Evolutionary conservation across 202 grass and related monocot species (phyloP).

Genomic region (Cymbopogon flexuosus): DNA sequence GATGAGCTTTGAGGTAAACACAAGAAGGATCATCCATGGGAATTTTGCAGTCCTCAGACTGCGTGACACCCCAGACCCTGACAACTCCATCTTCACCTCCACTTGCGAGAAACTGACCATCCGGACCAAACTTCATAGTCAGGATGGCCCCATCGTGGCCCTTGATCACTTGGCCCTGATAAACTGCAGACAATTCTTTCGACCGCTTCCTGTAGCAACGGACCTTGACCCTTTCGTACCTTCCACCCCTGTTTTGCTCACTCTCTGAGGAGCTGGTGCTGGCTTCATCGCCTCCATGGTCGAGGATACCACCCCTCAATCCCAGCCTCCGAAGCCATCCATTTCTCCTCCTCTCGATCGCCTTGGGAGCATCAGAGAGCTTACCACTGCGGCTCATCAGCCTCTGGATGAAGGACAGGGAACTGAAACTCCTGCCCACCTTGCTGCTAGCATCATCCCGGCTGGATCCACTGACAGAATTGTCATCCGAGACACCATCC

Average conservation of each 20-base stretch:
- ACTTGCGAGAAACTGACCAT: conserved; percentile 68
- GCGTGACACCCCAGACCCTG: conserved; percentile 53
- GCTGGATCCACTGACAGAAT: conserved; percentile 50
- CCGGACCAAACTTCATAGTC: conserved; percentile 74
- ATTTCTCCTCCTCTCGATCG: conserved; percentile 44
- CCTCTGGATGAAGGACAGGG: conserved; percentile 53
- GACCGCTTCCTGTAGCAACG: conserved; percentile 51
- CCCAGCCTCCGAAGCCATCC: conserved; percentile 71
- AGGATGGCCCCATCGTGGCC: conserved; percentile 75
- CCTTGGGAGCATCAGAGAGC: conserved; percentile 23
- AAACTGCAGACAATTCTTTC: conserved; percentile 76
- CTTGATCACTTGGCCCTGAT: conserved; percentile 61
- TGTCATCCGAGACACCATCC: conserved; percentile 53
- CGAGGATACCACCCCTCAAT: conserved; percentile 25
- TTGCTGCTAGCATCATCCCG: conserved; percentile 50
- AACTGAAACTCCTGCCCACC: conserved; percentile 52
- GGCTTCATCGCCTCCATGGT: conserved; percentile 34
- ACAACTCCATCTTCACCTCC: conserved; percentile 78
- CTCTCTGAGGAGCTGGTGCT: conserved; percentile 49
- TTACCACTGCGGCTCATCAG: conserved; percentile 52
- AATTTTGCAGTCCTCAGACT: conserved; percentile 46
- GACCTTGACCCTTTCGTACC: conserved; percentile 57
- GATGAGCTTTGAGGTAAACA: conserved; percentile 56
- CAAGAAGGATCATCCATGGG: conserved; percentile 59
- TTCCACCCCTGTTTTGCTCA: conserved; percentile 24